phyloP scores from a whole-genome alignment of 306 rosid genomes.

The Acacia acuminata region DNA sequence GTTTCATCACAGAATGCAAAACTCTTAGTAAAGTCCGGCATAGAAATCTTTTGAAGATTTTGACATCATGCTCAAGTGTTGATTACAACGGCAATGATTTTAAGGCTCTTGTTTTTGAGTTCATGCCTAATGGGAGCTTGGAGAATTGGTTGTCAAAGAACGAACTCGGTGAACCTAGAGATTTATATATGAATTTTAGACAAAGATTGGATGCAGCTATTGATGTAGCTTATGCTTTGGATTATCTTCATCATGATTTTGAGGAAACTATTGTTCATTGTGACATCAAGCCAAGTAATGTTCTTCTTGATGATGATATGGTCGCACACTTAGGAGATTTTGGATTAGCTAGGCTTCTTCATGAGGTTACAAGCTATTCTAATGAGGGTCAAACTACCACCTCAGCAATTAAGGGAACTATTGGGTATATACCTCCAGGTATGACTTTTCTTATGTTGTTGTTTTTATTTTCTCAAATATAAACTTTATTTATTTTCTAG shows the following conservation, averaged over 20 bases:
- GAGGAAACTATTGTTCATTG: not conserved
- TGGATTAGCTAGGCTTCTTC: not conserved
- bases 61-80: not conserved
- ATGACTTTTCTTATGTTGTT: not conserved
- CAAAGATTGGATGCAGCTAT: not conserved
- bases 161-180: not conserved
- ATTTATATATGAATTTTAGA: not conserved
- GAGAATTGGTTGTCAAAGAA: not conserved
- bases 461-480: not conserved
- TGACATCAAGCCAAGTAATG: not conserved
- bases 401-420: not conserved
- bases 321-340: not conserved
- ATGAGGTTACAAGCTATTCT: not conserved
- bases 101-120: not conserved
- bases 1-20: not conserved
- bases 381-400: not conserved
- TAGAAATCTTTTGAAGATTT: not conserved
- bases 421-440: not conserved
- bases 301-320: not conserved
- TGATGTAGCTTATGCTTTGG: not conserved
- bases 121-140: not conserved
- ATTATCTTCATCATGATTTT: not conserved
- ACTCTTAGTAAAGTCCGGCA: not conserved
- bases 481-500: too few relatives aligned
- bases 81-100: not conserved